A percentile compares a stretch with the other conserved stretches of the same genome.
phyloP scores from a whole-genome alignment of 768 basidiomycete genomes.

The Rhodotorula toruloides region DNA sequence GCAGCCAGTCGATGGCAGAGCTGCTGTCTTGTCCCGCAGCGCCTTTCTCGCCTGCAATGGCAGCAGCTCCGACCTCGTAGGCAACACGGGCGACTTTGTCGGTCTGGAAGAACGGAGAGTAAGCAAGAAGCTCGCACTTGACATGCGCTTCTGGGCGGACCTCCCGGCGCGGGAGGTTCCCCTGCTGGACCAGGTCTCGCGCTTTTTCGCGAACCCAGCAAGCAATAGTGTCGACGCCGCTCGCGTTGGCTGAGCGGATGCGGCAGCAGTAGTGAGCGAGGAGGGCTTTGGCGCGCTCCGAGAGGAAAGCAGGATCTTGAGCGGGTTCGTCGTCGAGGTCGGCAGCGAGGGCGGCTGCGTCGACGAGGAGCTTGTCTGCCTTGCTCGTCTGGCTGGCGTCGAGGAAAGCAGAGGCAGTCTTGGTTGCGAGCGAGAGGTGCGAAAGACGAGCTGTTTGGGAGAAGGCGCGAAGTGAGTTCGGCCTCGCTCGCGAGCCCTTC shows the following conservation, averaged over 20 bases:
- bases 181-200: neutral
- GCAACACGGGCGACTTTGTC: neutral
- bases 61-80: neutral
- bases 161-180: neutral
- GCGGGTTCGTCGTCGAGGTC: neutral
- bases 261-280: slow-evolving; percentile 13
- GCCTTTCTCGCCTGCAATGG: too few species aligned
- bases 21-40: too few species aligned
- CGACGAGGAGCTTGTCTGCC: neutral
- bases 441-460: neutral
- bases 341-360: neutral
- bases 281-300: neutral
- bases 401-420: neutral
- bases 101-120: neutral
- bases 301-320: neutral
- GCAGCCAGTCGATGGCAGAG: neutral
- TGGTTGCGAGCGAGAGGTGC: slow-evolving; percentile 14
- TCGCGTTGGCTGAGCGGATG: neutral
- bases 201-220: slow-evolving; percentile 5
- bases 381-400: neutral
- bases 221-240: neutral
- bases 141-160: too few species aligned
- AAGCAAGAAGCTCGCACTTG: too few species aligned
- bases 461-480: too few species aligned
- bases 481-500: too few species aligned